Percentiles rank a stretch among this genome's conserved stretches.
Conservation (phyloP, 2,329 filamentous ascomycete species). For the Zelopaecilomyces penicillatus region DNA sequence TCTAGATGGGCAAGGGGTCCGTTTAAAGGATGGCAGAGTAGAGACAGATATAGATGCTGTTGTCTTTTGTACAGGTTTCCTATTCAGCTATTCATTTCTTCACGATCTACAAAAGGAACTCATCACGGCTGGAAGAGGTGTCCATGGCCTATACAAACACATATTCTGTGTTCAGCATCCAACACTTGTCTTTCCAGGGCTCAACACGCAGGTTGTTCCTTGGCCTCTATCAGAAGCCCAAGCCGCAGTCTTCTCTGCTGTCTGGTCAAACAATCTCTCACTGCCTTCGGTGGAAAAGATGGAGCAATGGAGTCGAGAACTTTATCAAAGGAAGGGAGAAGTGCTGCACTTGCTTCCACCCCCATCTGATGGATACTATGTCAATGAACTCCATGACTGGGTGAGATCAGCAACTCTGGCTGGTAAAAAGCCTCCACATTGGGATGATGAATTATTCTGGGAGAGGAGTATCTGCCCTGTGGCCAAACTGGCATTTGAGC, state of each 20-base stretch:
- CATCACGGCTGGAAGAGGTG: constrained; percentile 60
- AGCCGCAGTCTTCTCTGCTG: constrained; percentile 64
- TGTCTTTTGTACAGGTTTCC: constrained; percentile 83
- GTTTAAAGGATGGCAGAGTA: constrained; percentile 56
- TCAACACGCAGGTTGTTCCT: constrained; percentile 80
- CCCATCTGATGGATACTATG: constrained; percentile 53
- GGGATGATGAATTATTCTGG: constrained; percentile 66
- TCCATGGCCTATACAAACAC: constrained; percentile 69
- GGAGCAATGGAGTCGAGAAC: constrained; percentile 56
- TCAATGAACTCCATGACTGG: constrained; percentile 62
- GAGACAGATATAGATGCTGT: constrained; percentile 65
- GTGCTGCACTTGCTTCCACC: constrained; percentile 22
- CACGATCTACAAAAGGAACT: constrained; percentile 38
- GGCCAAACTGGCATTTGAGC: constrained; percentile 65
- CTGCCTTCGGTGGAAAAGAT: constrained; percentile 60
- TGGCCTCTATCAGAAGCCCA: constrained; percentile 77
- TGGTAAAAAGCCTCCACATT: constrained; percentile 62
- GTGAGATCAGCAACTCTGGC: constrained; percentile 38
- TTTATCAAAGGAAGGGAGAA: constrained; percentile 41
- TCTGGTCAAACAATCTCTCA: constrained; percentile 63
- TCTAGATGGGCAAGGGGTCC: constrained; percentile 47
- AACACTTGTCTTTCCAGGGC: constrained; percentile 65
- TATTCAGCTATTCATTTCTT: constrained; percentile 75
- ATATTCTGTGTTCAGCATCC: constrained; percentile 68
- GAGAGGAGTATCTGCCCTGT: constrained; percentile 57